Evolutionary conservation across 2,329 filamentous ascomycete species (phyloP), one percentile per base, ranked within the genome.

Genomic region (Penicillium fuscoglaucum): DNA sequence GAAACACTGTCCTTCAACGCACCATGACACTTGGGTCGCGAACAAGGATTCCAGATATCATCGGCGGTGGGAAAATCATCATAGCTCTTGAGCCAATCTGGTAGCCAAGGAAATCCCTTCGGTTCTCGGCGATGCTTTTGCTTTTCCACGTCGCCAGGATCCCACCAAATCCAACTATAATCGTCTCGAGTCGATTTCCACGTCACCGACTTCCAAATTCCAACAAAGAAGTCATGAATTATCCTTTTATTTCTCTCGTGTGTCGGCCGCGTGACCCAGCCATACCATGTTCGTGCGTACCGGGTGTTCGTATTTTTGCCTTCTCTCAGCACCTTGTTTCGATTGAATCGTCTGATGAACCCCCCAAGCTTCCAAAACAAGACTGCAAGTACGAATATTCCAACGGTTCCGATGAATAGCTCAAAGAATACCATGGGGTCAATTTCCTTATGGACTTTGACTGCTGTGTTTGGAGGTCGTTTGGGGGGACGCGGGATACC

Each of bases 141-240:
- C 26, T 60, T 52, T 28, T 66, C 68, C 41, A 67, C 62, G 24
- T 71, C 65, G 1, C 64, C 66, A 12, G 73, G 73, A 63, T 77
- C 72, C 76, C 76, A 77, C 75, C 75, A 78, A 13, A 76, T 66
- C 73, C 74, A 76, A 45, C 60, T 67, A 61, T 76, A 77, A 52
- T 76, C 70, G 10, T 68, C 65, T 55, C 63, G 69, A 4, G 71
- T 66, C 4, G 74, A 70, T 47, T 68, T 70, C 75, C 76, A 77
- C 5, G 69, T 59, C 6, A 70, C 62, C 66, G 65, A 72, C 7
- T 67, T 52, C 46, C 65, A 57, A 10, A 75, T 19, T 43, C 55
- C 65, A 2, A 41, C 53, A 7, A 69, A 65, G 0, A 57, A 59
- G 12, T 60, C 62, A 17, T 61, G 62, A 31, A 72, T 60, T 4